Percentiles rank a stretch among this genome's conserved stretches.
Evolutionary conservation across 345 rosid genomes (phyloP).

Genomic region (Hibiscus tridactylites): DNA sequence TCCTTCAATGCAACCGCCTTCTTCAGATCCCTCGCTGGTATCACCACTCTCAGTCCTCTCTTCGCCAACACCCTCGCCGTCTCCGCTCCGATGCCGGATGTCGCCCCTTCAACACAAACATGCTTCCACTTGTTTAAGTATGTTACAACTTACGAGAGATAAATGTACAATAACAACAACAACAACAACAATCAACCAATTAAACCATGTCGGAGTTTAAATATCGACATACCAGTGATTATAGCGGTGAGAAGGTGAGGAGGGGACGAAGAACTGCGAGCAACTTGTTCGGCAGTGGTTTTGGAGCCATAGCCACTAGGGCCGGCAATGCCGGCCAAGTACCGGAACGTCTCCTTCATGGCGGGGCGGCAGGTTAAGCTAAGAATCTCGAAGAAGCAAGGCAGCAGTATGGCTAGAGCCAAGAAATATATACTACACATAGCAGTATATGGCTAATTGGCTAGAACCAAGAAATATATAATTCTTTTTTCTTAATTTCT

Average conservation of each 20-base stretch:
- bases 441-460: neutral
- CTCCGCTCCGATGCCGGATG: conserved; percentile 91
- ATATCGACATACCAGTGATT: conserved; percentile 40
- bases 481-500: conserved; percentile 7
- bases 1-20: conserved; percentile 57
- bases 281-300: conserved; percentile 82
- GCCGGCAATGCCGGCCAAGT: conserved; percentile 89
- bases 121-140: neutral
- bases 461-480: neutral
- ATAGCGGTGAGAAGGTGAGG: conserved; percentile 50
- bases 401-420: conserved; percentile 19
- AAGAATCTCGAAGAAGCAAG: conserved; percentile 16
- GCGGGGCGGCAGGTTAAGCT: conserved; percentile 9
- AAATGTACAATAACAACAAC: conserved; percentile 16
- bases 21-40: conserved; percentile 78
- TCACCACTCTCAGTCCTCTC: conserved; percentile 71
- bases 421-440: conserved; percentile 17
- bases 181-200: neutral
- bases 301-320: conserved; percentile 94
- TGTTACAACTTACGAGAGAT: conserved; percentile 21
- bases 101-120: conserved; percentile 49
- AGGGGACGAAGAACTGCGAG: conserved; percentile 24
- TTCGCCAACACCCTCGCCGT: conserved; percentile 78
- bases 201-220: too few relatives aligned
- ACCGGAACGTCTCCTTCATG: conserved; percentile 74